A percentile compares a stretch with the other conserved stretches of the same genome.
phyloP scores from a whole-genome alignment of 306 rosid genomes.

The Carpinus viminea region DNA sequence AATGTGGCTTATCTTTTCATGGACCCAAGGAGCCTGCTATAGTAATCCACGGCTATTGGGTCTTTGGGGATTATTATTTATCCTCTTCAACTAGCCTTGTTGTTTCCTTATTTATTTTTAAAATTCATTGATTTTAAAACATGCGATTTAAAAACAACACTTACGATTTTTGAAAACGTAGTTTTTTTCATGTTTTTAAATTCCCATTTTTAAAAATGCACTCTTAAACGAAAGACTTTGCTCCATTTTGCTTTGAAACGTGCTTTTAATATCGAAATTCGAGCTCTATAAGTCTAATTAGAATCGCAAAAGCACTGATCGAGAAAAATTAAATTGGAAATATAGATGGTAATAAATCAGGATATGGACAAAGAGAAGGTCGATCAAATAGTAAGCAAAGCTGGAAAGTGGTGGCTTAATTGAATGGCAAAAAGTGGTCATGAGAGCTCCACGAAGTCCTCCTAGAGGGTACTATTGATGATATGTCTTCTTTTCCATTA shows the following conservation, averaged over 20 bases:
- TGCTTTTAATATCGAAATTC: no score
- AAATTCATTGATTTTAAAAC: no score
- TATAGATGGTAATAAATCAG: conserved; percentile 5
- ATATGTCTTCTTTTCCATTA: neutral
- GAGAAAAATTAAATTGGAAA: neutral
- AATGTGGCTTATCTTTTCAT: conserved; percentile 14
- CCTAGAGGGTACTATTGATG: neutral
- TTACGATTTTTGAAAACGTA: no score
- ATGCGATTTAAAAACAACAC: no score
- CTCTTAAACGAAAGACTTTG: no score
- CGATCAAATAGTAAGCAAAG: neutral
- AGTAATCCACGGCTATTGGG: no score
- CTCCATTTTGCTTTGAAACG: no score
- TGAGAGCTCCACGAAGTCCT: conserved; percentile 12
- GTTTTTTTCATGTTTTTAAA: no score
- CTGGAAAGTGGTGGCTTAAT: conserved; percentile 6
- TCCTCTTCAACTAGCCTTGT: no score
- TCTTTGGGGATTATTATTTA: no score
- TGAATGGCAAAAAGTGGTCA: conserved; percentile 1
- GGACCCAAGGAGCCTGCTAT: conserved; percentile 4
- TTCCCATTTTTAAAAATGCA: no score
- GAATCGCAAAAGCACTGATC: neutral
- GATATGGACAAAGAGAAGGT: neutral
- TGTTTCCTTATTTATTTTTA: no score
- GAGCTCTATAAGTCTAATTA: neutral